Base-by-base conservation (phyloP, 2,329 filamentous ascomycete genomes). In the Gyromitra esculenta region DNA sequence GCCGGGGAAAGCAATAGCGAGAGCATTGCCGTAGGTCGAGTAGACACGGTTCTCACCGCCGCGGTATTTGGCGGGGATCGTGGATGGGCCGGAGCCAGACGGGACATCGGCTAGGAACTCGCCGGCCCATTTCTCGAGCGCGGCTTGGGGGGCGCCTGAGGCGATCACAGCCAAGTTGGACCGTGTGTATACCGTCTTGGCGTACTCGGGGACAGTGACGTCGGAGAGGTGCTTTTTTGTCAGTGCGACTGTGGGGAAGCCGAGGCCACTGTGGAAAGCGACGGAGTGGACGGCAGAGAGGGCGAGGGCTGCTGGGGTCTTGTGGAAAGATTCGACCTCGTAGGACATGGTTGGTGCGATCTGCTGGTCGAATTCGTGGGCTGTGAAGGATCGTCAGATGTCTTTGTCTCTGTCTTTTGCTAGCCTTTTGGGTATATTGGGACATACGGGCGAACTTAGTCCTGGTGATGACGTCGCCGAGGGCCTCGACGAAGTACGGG, bases 401-500 rank as follows among this genome's bases (percentile, higher is more conserved):
- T 48, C 25, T 48, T 9, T 64, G 39, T 65, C 31, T 13, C 68
- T 39, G 54, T 52, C 25, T 39, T 7, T 5, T 9, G 25, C 31
- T 25, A 25, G 39, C 37, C 59, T 73, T 45, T 25, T 52, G 21
- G 50, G 60, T 31, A 31, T 31, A 31, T 50, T 5, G 37, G 64
- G 52, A 59, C 79, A 85, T 85, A 92, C 90, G 87, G 80, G 90
- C 90, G 85, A 93, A 99, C 86, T 93, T 96, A 81, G 95, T 97
- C 85, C 92, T 87, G 78, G 91, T 90, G 82, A 96, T 88, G 82
- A 97, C 92, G 87, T 99, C 96, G 83, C 91, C 93, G 81, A 99
- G 89, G 80, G 99, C 88, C 87, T 99, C 96, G 82, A 94, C 90
- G 85, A 97, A 99, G 89, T 98, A 99, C 81, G 96, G 96, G 81